Evolutionary conservation across 73 alveolate species (phyloP).

Genomic region (Paramecium pentaurelia): DNA sequence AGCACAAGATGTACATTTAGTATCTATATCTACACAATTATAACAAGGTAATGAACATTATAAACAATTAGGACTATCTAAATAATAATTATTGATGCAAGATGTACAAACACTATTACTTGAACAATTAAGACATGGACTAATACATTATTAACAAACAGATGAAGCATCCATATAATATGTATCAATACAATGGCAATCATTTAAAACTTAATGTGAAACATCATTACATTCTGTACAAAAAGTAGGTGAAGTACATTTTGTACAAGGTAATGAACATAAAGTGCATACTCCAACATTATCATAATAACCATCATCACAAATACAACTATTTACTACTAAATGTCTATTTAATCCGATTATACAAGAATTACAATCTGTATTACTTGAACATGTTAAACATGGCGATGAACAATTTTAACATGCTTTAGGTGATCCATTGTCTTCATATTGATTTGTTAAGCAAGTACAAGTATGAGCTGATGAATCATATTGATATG

Average conservation of each 20-base stretch:
- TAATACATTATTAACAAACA: not conserved
- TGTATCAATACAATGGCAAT: not conserved
- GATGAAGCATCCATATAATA: not conserved
- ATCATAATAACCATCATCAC: slow-evolving; percentile 29
- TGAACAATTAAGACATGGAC: not conserved
- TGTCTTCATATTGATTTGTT: not conserved
- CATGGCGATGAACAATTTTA: not conserved
- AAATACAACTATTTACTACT: not conserved
- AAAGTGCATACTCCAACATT: not conserved
- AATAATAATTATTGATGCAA: not conserved
- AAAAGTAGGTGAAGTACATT: not conserved
- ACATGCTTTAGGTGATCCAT: not conserved
- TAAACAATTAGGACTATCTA: not conserved
- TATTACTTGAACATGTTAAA: not conserved
- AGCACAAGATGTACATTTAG: not conserved
- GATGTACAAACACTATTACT: not conserved
- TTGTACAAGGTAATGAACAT: not conserved
- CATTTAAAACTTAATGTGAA: not conserved
- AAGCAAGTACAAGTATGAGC: not conserved
- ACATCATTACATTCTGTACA: not conserved
- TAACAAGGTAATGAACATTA: not conserved
- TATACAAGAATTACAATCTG: not conserved
- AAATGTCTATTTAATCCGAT: not conserved
- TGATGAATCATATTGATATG: not conserved
- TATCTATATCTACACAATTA: not conserved